Evolutionary conservation across 2,329 filamentous ascomycete species (phyloP), one percentile per base, ranked within the genome.

Genomic region (Paraphoma sp.): DNA sequence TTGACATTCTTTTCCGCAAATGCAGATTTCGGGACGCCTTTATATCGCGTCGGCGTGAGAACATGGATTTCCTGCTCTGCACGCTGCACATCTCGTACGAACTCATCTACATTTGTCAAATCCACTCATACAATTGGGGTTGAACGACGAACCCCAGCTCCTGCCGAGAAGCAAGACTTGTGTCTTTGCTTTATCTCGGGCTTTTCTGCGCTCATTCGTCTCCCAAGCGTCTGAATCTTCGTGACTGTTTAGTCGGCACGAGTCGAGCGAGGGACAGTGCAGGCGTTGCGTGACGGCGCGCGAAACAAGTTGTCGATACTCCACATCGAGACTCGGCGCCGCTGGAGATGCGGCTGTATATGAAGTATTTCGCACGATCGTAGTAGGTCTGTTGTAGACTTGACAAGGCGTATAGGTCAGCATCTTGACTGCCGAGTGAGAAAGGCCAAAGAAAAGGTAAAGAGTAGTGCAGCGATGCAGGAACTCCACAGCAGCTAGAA

Each of bases 221-320:
- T 57, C 54, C 54, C 54, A 57, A 36, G 10, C 23, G 23, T 23
- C 23, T 23, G 23, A 36, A 36, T 36, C 6, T 7, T 36, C 33
- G 2, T 51, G 9, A 9, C 12, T 28, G 18, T 30, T 4, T 1
- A 14, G 10, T 4, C 7, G 40, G 4, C 4, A 14, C 6, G 12
- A 6, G 28, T 23, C 6, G 31, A 41, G 50, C 17, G 53, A 53
- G 5, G 57, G 45, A 3, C 53, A 57, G n/a, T 64, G 60, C 4
- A 67, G 30, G 9, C 59, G 57, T 42, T 68, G 65, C 1, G 65
- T 68, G 29, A 45, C 36, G 1, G 51, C 61, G 7, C 59, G 47
- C 2, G 63, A 68, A 12, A 66, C 42, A 41, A 68, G 61, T n/a
- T 62, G 61, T 45, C 65, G 51, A 46, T 68, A 68, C 4, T 53